These are phyloP conservation scores for Ensete ventricosum DNA, from an alignment of 176 grass and related monocot species.

Conservation along the genomic window DNA sequence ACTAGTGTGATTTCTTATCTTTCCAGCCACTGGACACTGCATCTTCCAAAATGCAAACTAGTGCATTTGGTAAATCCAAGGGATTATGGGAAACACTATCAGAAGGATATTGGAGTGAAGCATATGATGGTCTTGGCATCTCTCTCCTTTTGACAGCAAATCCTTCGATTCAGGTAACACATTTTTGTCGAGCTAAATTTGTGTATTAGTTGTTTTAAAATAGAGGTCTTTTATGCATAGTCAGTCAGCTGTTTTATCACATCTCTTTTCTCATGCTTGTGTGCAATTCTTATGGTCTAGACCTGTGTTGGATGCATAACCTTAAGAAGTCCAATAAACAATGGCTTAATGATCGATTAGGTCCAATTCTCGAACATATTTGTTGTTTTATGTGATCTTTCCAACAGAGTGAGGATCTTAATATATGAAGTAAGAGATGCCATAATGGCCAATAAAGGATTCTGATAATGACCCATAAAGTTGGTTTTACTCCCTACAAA, in stretches of 20 bases:
- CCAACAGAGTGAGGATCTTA: too few relatives aligned
- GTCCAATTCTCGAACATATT: too few relatives aligned
- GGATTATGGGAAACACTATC: conserved; percentile 65
- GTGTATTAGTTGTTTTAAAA: background rate
- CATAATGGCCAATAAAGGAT: too few relatives aligned
- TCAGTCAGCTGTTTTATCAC: background rate
- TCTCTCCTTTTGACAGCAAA: conserved; percentile 91
- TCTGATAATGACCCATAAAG: too few relatives aligned
- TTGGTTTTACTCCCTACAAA: too few relatives aligned
- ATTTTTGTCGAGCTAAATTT: background rate
- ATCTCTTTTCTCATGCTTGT: background rate
- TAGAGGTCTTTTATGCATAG: background rate
- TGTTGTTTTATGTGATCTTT: too few relatives aligned
- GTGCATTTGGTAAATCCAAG: conserved; percentile 91
- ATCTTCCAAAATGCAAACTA: conserved; percentile 97
- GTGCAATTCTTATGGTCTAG: too few relatives aligned
- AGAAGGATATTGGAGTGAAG: conserved; percentile 54
- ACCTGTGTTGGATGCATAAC: too few relatives aligned
- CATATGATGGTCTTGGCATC: conserved; percentile 78
- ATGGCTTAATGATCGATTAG: too few relatives aligned
- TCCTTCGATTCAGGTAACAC: conserved; percentile 86
- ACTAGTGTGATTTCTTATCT: background rate
- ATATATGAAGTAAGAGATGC: too few relatives aligned
- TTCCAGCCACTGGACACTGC: conserved; percentile 78
- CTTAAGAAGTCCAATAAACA: too few relatives aligned